These are phyloP conservation scores for Cercospora brassicicola DNA, from an alignment of 2,329 filamentous ascomycete genomes.

Conservation along the genomic window DNA sequence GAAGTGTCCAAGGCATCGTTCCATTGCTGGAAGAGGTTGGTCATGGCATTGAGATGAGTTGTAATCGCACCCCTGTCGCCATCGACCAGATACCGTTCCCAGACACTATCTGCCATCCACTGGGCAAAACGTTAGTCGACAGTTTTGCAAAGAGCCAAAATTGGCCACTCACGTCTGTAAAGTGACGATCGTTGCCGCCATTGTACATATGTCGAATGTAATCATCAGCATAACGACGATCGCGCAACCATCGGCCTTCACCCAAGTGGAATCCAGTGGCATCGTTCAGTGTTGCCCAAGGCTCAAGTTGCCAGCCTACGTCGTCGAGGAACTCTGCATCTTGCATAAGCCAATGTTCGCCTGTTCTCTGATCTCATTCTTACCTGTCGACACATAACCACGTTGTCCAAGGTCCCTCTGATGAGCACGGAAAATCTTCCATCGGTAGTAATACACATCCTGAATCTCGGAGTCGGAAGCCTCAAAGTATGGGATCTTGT, in stretches of 20 bases:
- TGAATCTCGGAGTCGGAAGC: constrained; percentile 42
- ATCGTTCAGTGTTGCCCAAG: constrained; percentile 48
- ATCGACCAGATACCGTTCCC: constrained; percentile 46
- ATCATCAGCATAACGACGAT: constrained; percentile 48
- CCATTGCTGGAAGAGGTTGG: constrained; percentile 42
- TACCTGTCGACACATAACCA: constrained; percentile 47
- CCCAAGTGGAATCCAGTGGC: constrained; percentile 48
- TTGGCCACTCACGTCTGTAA: constrained; percentile 38
- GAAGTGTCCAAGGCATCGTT: constrained; percentile 42
- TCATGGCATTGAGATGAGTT: constrained; percentile 41
- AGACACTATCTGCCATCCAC: constrained; percentile 46
- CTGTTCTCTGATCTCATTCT: not conserved
- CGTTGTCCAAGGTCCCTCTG: constrained; percentile 47
- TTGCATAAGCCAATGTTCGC: not conserved
- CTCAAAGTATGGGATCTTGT: constrained; percentile 45
- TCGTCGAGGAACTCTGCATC: constrained; percentile 46
- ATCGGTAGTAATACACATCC: constrained; percentile 51
- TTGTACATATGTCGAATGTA: constrained; percentile 47
- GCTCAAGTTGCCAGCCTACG: constrained; percentile 46
- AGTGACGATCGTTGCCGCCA: constrained; percentile 46
- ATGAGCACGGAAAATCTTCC: constrained; percentile 48
- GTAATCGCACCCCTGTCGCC: constrained; percentile 40
- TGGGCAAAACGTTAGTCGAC: not conserved
- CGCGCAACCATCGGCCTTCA: constrained; percentile 49
- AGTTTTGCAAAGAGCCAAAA: no score